phyloP scores from a whole-genome alignment of 1,284 basidiomycete genomes.

The Athelia sp. region DNA sequence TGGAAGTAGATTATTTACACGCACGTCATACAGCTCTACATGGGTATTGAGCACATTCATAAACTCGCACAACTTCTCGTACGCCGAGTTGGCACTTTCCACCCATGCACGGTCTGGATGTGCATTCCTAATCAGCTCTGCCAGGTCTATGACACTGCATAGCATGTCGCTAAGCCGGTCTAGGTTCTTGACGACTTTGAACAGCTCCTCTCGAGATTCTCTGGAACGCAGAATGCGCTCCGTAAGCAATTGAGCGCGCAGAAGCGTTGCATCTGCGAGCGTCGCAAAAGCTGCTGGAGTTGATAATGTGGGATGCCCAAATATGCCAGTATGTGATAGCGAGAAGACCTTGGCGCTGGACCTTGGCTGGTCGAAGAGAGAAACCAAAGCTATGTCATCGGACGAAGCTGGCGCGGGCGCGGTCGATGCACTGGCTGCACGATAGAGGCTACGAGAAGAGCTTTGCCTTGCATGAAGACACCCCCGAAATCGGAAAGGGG shows the following conservation, averaged over 20 bases:
- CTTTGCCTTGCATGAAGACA: constrained; percentile 30
- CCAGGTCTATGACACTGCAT: constrained; percentile 95
- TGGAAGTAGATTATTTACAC: constrained; percentile 20
- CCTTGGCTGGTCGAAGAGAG: constrained; percentile 67
- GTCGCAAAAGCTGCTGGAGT: constrained; percentile 57
- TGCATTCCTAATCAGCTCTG: constrained; percentile 89
- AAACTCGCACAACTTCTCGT: constrained; percentile 90
- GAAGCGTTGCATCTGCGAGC: constrained; percentile 66
- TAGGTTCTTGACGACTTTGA: constrained; percentile 87
- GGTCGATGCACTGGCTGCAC: constrained; percentile 22
- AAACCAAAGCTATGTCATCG: constrained; percentile 60
- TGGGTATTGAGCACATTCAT: constrained; percentile 98
- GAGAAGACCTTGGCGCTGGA: constrained; percentile 30
- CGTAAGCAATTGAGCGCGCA: constrained; percentile 70
- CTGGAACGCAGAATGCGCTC: constrained; percentile 66
- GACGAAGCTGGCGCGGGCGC: constrained; percentile 49
- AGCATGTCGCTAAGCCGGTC: constrained; percentile 94
- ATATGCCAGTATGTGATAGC: constrained; percentile 61
- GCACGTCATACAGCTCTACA: constrained; percentile 86
- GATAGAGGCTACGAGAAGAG: constrained; percentile 21
- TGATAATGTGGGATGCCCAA: constrained; percentile 60
- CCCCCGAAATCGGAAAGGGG: constrained; percentile 38
- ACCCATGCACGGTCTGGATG: constrained; percentile 88
- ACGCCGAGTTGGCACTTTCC: constrained; percentile 79
- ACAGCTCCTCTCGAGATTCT: constrained; percentile 65